Base-by-base conservation (phyloP, 2,329 filamentous ascomycete species). In the Cercospora janseana region DNA sequence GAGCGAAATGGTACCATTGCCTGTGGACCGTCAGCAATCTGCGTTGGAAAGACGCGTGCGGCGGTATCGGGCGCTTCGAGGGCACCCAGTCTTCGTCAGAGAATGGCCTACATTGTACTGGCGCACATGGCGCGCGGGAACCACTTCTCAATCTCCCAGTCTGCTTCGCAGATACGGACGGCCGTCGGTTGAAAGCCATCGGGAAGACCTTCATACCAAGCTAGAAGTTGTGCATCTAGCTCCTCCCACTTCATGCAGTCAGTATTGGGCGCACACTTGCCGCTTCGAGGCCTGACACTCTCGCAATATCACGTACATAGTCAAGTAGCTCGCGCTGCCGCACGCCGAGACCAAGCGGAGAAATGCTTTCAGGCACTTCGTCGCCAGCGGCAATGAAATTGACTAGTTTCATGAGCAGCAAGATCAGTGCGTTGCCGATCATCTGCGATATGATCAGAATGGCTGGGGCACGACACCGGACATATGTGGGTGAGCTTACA, bases 341-440 rank as follows among this genome's bases (percentile, higher is more conserved):
- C 52, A 71, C 75, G 23, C 66, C 77, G 48, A 69, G 67, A 70
- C 70, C 65, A 66, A 67, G 50, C 63, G 66, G 56, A 61, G 62
- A 55, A 61, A 67, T 41, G 66, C 65, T 62, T 8, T 62, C 54
- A 2, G 67, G 71, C 2, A 79, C 68, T 3, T 76, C 74, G 49
- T 82, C 80, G 1, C 78, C 79, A 1, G 75, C 73, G 1, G 77
- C 80, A 48, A 85, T 78, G 61, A 79, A 84, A 60, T 86, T 86
- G 44, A 84, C 77, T 4, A 85, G 76, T 59, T 85, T 85, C 5
- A 81, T 79, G 51, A 83, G 72, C 6, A 86, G 75, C 82, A 82
- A 86, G 4, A 85, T 76, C 3, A 87, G 64, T 0, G 79, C 78
- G 58, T 86, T 86, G 31, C 76, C 79, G 46, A 83, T 79, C 53